Evolutionary conservation across 2,329 filamentous ascomycete species (phyloP).

Genomic region (Thermoascus crustaceus): DNA sequence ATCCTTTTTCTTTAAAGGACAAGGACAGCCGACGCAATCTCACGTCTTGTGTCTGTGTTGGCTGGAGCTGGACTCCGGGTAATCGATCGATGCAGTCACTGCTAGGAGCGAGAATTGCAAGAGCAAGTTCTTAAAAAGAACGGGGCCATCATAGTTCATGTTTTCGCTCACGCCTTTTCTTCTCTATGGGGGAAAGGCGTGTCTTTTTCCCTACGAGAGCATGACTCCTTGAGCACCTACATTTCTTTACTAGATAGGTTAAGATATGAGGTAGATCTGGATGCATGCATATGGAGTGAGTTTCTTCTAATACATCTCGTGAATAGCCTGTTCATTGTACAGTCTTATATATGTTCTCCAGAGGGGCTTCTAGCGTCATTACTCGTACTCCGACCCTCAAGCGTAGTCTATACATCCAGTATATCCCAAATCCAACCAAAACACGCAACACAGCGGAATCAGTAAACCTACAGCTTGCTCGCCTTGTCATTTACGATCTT

Average conservation of each 20-base stretch:
- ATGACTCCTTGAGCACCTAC: slow-evolving; percentile 41
- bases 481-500: slow-evolving; percentile 68
- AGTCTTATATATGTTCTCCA: neutral
- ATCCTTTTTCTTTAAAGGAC: too few species aligned
- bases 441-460: slow-evolving; percentile 2
- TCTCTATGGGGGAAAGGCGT: slow-evolving; percentile 6
- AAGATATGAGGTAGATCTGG: neutral
- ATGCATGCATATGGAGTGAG: too few species aligned
- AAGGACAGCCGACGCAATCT: slow-evolving; percentile 29
- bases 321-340: too few species aligned
- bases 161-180: slow-evolving; percentile 25
- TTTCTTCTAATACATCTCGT: too few species aligned
- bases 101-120: slow-evolving; percentile 21
- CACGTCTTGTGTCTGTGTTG: slow-evolving; percentile 36
- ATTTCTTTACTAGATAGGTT: slow-evolving; percentile 10
- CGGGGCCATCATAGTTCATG: slow-evolving; percentile 42
- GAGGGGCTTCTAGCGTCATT: neutral
- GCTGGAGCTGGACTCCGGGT: slow-evolving; percentile 3
- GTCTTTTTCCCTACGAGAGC: slow-evolving; percentile 31
- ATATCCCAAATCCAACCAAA: neutral
- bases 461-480: slow-evolving; percentile 32
- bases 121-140: slow-evolving; percentile 20
- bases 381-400: too few species aligned
- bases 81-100: slow-evolving; percentile 5
- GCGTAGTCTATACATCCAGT: too few species aligned